Evolutionary conservation across 139 green algal species (phyloP).

Genomic region (Chlamydomonas eustigma): DNA sequence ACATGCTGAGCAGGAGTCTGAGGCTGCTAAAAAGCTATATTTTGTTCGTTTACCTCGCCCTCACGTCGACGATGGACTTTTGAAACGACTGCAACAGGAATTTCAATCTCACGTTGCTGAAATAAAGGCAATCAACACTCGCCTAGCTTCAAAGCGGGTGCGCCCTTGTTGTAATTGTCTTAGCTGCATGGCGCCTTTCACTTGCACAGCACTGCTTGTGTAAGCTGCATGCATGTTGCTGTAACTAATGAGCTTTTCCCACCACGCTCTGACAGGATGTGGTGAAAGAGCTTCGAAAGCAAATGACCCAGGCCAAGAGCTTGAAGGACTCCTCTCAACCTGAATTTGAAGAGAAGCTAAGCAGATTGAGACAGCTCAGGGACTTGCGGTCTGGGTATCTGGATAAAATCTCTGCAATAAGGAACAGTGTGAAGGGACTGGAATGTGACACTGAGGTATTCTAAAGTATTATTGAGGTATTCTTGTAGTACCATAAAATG

Average conservation of each 20-base stretch:
- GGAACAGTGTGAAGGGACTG: constrained; percentile 26
- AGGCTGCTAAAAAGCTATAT: constrained; percentile 24
- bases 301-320: constrained; percentile 31
- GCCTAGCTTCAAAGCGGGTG: constrained; percentile 42
- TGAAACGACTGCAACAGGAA: constrained; percentile 40
- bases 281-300: constrained; percentile 33
- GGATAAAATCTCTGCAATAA: neutral
- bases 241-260: too few relatives aligned
- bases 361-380: constrained; percentile 36
- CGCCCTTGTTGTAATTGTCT: neutral
- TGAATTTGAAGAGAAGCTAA: constrained; percentile 56
- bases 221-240: neutral
- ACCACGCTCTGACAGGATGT: constrained; percentile 42
- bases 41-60: constrained; percentile 43
- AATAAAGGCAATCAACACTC: constrained; percentile 45
- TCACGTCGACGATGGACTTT: constrained; percentile 31
- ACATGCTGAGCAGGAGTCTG: neutral
- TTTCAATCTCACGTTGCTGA: constrained; percentile 33
- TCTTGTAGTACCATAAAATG: too few relatives aligned
- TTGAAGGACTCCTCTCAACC: constrained; percentile 43
- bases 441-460: constrained; percentile 30
- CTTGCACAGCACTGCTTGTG: too few relatives aligned
- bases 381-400: constrained; percentile 26
- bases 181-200: neutral
- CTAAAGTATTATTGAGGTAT: too few relatives aligned